These are phyloP conservation scores for Chalciporus piperatus DNA, from an alignment of 768 basidiomycete species.

Conservation along the genomic window DNA sequence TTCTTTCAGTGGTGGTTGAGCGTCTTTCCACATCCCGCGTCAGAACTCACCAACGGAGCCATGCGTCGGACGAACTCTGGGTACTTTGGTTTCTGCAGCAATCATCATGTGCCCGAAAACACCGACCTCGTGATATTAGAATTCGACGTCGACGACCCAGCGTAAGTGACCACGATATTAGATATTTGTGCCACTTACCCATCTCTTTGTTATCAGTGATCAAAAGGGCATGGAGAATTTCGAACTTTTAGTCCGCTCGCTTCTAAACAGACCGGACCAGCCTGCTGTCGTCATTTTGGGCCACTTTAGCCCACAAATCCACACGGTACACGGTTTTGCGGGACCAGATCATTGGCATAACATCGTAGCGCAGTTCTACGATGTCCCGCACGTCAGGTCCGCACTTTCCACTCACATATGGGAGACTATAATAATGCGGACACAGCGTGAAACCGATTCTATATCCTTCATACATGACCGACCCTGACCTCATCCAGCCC, in stretches of 20 bases:
- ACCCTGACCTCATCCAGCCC: constrained; percentile 59
- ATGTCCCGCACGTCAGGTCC: constrained; percentile 85
- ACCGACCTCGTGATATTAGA: constrained; percentile 96
- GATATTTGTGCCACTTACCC: neutral
- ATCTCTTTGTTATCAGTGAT: constrained; percentile 45
- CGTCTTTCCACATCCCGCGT: constrained; percentile 97
- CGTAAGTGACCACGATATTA: constrained; percentile 49
- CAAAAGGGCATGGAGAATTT: constrained; percentile 75
- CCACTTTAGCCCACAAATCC: constrained; percentile 87
- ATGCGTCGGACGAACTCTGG: constrained; percentile 88
- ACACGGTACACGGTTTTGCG: constrained; percentile 74
- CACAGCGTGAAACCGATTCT: constrained; percentile 74
- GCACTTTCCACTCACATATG: neutral
- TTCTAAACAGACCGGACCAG: constrained; percentile 85
- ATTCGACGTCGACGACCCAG: constrained; percentile 86
- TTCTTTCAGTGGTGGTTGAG: constrained; percentile 98
- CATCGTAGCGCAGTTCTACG: constrained; percentile 94
- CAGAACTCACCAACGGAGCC: constrained; percentile 96
- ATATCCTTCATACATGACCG: constrained; percentile 77
- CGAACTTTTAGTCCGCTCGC: constrained; percentile 87
- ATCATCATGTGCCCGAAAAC: constrained; percentile 89
- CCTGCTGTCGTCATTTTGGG: constrained; percentile 95
- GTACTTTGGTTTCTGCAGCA: constrained; percentile 93
- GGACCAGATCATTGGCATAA: constrained; percentile 91
- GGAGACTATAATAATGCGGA: neutral